Evolutionary conservation across 192 early-diverging fungal genomes (phyloP).

Genomic region (Backusella macrospora): DNA sequence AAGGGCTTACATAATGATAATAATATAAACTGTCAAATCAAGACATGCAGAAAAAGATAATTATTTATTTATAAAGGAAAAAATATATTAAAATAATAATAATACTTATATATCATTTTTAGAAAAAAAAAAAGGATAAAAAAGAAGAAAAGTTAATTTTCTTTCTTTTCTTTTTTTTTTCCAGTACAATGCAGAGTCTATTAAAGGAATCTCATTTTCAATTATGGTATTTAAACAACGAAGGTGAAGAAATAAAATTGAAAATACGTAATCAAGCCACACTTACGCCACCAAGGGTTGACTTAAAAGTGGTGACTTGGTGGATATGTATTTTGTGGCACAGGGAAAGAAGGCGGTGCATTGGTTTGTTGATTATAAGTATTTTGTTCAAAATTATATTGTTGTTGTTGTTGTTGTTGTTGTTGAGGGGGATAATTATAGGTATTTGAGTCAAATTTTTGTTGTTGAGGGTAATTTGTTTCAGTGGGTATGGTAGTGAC

Average conservation of each 20-base stretch:
- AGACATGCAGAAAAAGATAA: background rate
- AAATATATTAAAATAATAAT: background rate
- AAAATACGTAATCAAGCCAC: background rate
- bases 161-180: background rate
- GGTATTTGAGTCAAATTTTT: background rate
- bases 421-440: background rate
- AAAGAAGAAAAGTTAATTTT: no score
- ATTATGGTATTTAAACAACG: slow-evolving; percentile 11
- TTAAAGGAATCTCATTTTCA: background rate
- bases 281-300: background rate
- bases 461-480: background rate
- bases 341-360: slow-evolving; percentile 2
- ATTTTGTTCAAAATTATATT: background rate
- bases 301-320: background rate
- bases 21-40: background rate
- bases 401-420: background rate
- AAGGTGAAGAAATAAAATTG: background rate
- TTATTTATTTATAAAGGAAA: background rate
- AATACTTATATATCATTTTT: background rate
- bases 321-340: slow-evolving; percentile 7
- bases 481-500: background rate
- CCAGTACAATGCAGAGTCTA: slow-evolving; percentile 4
- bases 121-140: background rate
- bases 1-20: background rate
- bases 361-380: background rate